Percentiles rank a stretch among this genome's conserved stretches.
Conservation (phyloP, 768 basidiomycete species). For the Mycena rosella region DNA sequence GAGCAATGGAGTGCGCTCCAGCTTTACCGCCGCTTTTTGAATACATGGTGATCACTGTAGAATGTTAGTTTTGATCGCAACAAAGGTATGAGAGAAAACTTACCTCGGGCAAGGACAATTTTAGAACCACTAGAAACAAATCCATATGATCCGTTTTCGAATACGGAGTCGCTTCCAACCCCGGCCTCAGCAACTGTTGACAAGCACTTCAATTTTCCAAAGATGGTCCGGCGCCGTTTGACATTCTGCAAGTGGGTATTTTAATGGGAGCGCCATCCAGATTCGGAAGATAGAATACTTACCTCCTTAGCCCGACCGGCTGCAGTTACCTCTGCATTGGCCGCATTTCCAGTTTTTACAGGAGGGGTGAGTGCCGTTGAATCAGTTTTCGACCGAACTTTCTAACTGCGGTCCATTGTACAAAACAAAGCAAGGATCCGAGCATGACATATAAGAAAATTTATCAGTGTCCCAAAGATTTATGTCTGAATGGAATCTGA, state of each 20-base stretch:
- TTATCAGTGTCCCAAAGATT: no score
- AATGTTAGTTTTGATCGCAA: background rate
- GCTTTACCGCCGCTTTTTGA: conserved; percentile 10
- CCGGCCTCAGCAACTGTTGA: conserved; percentile 14
- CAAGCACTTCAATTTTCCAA: background rate
- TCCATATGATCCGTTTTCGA: background rate
- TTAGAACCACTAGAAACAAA: conserved; percentile 8
- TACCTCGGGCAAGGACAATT: conserved; percentile 4
- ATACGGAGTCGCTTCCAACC: background rate
- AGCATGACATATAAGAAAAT: no score
- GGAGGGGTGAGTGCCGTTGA: no score
- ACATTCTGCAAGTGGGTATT: background rate
- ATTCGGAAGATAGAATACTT: background rate
- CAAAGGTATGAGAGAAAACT: background rate
- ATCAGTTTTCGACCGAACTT: no score
- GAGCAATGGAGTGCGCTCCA: background rate
- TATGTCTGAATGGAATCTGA: no score
- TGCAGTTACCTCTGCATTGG: conserved; percentile 9
- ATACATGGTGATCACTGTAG: conserved; percentile 17
- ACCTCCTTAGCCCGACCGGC: conserved; percentile 2
- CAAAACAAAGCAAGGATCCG: no score
- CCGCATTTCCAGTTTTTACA: conserved; percentile 12
- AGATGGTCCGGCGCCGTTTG: background rate
- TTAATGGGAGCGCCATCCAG: background rate
- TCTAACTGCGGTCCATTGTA: no score